Evolutionary conservation across 1,284 basidiomycete genomes (phyloP).

Genomic region (Microbotryum silenes-acaulis): DNA sequence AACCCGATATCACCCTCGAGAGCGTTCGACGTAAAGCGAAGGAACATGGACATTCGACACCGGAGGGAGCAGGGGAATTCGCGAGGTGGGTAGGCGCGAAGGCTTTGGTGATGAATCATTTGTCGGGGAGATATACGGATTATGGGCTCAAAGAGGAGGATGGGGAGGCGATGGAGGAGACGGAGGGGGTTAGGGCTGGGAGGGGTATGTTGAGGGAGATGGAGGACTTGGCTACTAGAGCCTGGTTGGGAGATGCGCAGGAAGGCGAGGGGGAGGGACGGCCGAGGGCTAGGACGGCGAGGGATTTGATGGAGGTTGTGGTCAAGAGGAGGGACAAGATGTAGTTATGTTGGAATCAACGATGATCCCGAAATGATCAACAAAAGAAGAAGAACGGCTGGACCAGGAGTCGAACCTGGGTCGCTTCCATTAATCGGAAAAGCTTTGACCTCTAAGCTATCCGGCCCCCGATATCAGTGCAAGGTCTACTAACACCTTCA

Average conservation of each 20-base stretch:
- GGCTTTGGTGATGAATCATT: conserved; percentile 69
- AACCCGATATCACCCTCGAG: conserved; percentile 38
- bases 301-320: conserved; percentile 57
- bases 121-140: conserved; percentile 40
- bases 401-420: no score
- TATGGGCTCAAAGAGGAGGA: conserved; percentile 8
- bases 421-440: no score
- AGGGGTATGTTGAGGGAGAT: conserved; percentile 54
- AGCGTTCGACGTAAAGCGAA: conserved; percentile 54
- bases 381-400: no score
- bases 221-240: conserved; percentile 54
- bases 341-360: no score
- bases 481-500: no score
- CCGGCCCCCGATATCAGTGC: no score
- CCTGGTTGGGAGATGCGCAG: conserved; percentile 38
- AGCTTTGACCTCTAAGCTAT: no score
- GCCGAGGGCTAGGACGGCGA: conserved; percentile 52
- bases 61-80: conserved; percentile 68
- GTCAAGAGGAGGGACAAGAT: conserved; percentile 42
- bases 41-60: conserved; percentile 70
- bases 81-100: conserved; percentile 59
- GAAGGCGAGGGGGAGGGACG: conserved; percentile 39
- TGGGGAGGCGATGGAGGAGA: conserved; percentile 40
- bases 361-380: no score
- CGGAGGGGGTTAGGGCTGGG: conserved; percentile 37